Evolutionary conservation across 495 filamentous ascomycete genomes (phyloP), one percentile per base, ranked within the genome.

Genomic region (Penicillium bovifimosum): DNA sequence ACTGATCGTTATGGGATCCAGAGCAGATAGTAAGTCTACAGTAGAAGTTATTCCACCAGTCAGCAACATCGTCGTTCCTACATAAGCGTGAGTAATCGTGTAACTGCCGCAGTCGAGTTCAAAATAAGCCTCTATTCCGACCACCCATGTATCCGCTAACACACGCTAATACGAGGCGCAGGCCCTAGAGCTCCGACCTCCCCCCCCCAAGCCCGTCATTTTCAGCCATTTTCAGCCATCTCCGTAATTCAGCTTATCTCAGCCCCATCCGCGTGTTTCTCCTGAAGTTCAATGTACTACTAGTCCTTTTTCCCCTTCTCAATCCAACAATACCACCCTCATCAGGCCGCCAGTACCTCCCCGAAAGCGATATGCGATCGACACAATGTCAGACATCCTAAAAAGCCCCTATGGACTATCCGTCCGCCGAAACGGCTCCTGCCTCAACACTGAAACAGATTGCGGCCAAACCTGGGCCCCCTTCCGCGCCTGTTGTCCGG

Each of bases 371-470:
- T 13, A 41, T 26, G 18, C n/a, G 38, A 36, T 14, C n/a, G 42
- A 48, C 56, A 26, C 16, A 1, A 50, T 51, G 48, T 39, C 48
- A 4, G 48, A 51, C 16, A 28, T 29, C 3, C n/a, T 42, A 13
- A 42, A 17, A 16, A 51, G 48, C 38, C 48, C 48, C 8, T 51
- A 35, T 26, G 48, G 48, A 6, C 38, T 51, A 6, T 41, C 48
- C 9, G 28, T 51, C 27, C 48, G 48, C 38, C 10, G 48, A 42
- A 51, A 42, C 18, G 48, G 48, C 16, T 41, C 38, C 29, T 51
- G 48, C 17, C 20, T 51, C 16, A n/a, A 2, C 39, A 51, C 48
- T 2, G 48, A 51, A 32, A 4, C 10, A 10, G 39, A 51, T 17
- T 51, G 48, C 27, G 38, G 38, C 5, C 5, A 34, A 26, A 51